Percentiles rank a stretch among this genome's conserved stretches.
Evolutionary conservation across 2,329 filamentous ascomycete species (phyloP).

Genomic region (Huntiella abstrusa): DNA sequence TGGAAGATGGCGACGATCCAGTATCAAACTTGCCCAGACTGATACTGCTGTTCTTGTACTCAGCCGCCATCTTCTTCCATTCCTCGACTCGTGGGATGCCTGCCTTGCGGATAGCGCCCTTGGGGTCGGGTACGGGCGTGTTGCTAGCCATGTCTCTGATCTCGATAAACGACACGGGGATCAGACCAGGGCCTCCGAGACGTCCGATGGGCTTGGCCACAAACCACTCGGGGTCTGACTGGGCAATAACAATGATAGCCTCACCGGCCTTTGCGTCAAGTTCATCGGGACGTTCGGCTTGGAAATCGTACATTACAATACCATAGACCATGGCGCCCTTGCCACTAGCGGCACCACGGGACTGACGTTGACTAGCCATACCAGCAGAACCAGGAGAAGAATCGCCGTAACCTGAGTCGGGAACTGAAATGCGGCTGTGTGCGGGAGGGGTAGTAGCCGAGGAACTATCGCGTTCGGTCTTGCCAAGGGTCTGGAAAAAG

Average conservation of each 20-base stretch:
- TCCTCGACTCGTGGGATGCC: conserved; percentile 92
- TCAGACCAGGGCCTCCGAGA: conserved; percentile 84
- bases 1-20: conserved; percentile 21
- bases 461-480: conserved; percentile 76
- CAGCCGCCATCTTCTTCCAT: conserved; percentile 98
- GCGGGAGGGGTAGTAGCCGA: conserved; percentile 20
- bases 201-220: conserved; percentile 97
- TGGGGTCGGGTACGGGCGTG: conserved; percentile 59
- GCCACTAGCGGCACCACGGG: conserved; percentile 23
- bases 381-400: conserved; percentile 10
- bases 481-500: conserved; percentile 83
- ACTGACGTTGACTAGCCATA: conserved; percentile 24
- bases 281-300: conserved; percentile 87
- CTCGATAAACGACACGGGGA: conserved; percentile 92
- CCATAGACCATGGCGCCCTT: conserved; percentile 76
- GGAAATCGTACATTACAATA: conserved; percentile 92
- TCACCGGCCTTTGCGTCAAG: conserved; percentile 88
- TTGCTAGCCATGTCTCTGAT: conserved; percentile 87
- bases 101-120: conserved; percentile 70
- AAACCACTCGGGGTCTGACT: conserved; percentile 98
- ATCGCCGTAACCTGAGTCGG: conserved; percentile 76
- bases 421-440: conserved; percentile 25
- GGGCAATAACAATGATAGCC: conserved; percentile 93
- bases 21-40: conserved; percentile 77
- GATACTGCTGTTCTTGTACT: conserved; percentile 98